Evolutionary conservation across 78 protist species (phyloP), one percentile per base, ranked within the genome.

Genomic region (Dictyostelium intermedium): DNA sequence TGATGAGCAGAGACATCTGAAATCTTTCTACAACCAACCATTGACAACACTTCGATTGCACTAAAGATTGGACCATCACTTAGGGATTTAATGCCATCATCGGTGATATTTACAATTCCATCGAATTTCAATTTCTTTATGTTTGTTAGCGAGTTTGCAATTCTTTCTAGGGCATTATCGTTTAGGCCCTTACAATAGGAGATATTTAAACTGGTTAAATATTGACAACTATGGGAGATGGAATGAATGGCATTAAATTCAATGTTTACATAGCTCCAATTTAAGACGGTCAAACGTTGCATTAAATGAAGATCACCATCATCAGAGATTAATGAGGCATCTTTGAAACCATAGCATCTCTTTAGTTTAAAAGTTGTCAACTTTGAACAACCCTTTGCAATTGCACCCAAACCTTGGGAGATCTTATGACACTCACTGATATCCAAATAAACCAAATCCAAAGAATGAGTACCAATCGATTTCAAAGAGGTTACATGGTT

Each of bases 1-100:
- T 89, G 83, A 25, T 89, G 32, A 20, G 94, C 94, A 3, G 94
- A 43, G 5, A 43, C 56, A 69, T 89, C 94, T 5, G 72, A 60
- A n/a, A 89, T 70, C 87, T 89, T 89, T 78, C 94, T 78, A 69
- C 94, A 89, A 35, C 94, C 87, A 70, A 89, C 81, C 63, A 89
- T 16, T 20, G 94, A 89, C 5, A 89, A 50, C 6, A 66, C 87
- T 70, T 89, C 83, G 20, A 89, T 25, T 32, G 47, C 11, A 10
- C 47, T 32, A 20, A 7, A 78, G 25, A 80, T 45, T 10, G 61
- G 72, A 32, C 79, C 94, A 45, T 89, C 94, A 5, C 76, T 45
- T 30, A 89, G 34, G 0, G 94, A 27, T 69, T 89, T 89, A 6
- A 89, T 50, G 41, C 94, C 82, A 18, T 89, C 94, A 35, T 89